Percentiles rank a stretch among this genome's conserved stretches.
These are phyloP conservation scores for Mortierella sp. DNA, from an alignment of 371 early-diverging fungal genomes.

Conservation along the genomic window DNA sequence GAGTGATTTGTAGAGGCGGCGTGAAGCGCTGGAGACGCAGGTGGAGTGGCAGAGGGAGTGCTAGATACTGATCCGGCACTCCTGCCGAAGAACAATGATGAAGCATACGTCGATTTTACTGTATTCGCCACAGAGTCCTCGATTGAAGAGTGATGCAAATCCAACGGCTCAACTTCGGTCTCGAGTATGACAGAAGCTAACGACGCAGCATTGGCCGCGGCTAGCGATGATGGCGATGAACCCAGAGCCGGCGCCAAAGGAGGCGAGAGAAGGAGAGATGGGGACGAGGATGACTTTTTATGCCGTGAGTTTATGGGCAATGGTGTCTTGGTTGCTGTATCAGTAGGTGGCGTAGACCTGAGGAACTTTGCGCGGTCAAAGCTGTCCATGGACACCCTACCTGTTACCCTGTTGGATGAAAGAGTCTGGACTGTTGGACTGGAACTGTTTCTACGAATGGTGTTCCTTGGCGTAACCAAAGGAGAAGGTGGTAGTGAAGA, in stretches of 20 bases:
- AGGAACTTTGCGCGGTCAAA: slow-evolving; percentile 32
- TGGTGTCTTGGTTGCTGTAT: slow-evolving; percentile 1
- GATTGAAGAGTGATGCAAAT: slow-evolving; percentile 1
- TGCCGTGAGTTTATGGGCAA: slow-evolving; percentile 22
- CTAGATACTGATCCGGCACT: slow-evolving; percentile 13
- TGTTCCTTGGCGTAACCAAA: slow-evolving; percentile 11
- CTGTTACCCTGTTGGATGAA: slow-evolving; percentile 10
- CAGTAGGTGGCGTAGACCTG: background rate
- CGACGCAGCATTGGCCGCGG: slow-evolving; percentile 12
- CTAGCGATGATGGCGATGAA: slow-evolving; percentile 10
- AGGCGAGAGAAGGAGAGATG: slow-evolving; percentile 27
- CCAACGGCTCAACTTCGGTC: slow-evolving; percentile 42
- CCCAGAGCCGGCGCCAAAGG: slow-evolving; percentile 23
- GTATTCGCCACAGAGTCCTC: slow-evolving; percentile 3
- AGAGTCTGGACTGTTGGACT: slow-evolving; percentile 23
- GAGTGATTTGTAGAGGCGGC: slow-evolving; percentile 21
- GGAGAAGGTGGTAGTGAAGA: slow-evolving; percentile 15
- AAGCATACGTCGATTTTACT: slow-evolving; percentile 1
- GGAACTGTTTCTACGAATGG: slow-evolving; percentile 34
- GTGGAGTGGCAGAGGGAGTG: slow-evolving; percentile 41
- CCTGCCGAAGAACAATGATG: slow-evolving; percentile 39
- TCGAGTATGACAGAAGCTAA: slow-evolving; percentile 21
- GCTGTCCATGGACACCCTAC: slow-evolving; percentile 43
- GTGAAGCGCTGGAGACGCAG: slow-evolving; percentile 37
- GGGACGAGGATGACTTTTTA: slow-evolving; percentile 48